Evolutionary conservation across 805 yeast species (phyloP), one percentile per base, ranked within the genome.

Genomic region (Huiozyma naganishii): DNA sequence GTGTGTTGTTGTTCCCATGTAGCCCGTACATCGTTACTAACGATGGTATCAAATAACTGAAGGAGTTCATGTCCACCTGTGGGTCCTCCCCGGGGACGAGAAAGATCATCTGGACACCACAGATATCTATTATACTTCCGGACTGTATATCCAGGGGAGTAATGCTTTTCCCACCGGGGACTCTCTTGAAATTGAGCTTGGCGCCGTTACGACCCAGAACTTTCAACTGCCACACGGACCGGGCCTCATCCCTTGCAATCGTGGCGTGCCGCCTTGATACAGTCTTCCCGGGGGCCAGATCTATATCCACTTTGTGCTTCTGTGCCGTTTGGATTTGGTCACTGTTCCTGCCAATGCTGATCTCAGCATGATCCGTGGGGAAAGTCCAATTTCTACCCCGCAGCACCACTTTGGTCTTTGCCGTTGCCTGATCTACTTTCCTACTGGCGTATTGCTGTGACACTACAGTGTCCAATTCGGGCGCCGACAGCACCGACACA

Each of bases 41-140:
- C 44, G 55, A 59, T n/a, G 67, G 59, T 1, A 63, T 58, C 36
- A 69, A 50, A 13, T 57, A 47, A 11, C 60, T 59, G 34, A 70
- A 46, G 3, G 67, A 54, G 39, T 48, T 46, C n/a, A 53, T 54
- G 6, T 83, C 73, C 7, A 88, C 71, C 35, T 62, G 66, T 3
- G 96, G 95, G 8, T 77, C 76, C 2, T 85, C 77, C 59, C 88
- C 96, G 1, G 97, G 97, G 50, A 90, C 68, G 32, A 90, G 88
- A 59, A 92, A 90, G 94, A 92, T 89, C 97, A 92, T 92, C 64
- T 92, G 97, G 8, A 95, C 86, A 6, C 96, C 96, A 8, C 97
- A 97, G 38, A 92, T 79, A 55, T 92, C 98, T 46, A 92, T 66
- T 10, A 92, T 79, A 38, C 88, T 83, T 12, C 98, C 98, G 1